These are phyloP conservation scores for Xerophyta viscosa DNA, from an alignment of 106 monocot species.

Conservation along the genomic window DNA sequence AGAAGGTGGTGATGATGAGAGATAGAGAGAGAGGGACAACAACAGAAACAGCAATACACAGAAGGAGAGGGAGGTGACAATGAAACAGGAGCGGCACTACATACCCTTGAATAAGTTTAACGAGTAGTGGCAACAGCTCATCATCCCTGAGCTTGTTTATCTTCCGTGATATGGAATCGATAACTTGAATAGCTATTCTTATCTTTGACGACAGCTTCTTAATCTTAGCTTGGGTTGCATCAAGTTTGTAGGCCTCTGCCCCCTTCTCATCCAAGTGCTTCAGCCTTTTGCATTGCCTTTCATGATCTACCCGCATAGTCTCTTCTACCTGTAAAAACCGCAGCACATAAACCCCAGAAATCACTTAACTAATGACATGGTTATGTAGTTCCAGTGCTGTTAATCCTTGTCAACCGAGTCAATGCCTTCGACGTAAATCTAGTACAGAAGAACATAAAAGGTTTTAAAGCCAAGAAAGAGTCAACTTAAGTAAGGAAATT, in stretches of 20 bases:
- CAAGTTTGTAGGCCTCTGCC: constrained; percentile 65
- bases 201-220: constrained; percentile 74
- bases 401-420: too few relatives aligned
- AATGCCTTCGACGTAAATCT: too few relatives aligned
- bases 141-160: constrained; percentile 76
- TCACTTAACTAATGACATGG: too few relatives aligned
- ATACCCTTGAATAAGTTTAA: constrained; percentile 78
- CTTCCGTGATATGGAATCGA: constrained; percentile 61
- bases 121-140: constrained; percentile 78
- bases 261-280: constrained; percentile 65
- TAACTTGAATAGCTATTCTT: constrained; percentile 70
- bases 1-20: too few relatives aligned
- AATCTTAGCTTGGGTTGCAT: constrained; percentile 40
- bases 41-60: too few relatives aligned
- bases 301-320: constrained; percentile 57
- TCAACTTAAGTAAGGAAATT: too few relatives aligned
- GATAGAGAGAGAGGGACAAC: too few relatives aligned
- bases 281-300: constrained; percentile 43
- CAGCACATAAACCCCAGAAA: background rate
- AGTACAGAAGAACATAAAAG: too few relatives aligned
- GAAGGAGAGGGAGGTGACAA: background rate
- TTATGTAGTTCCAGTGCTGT: too few relatives aligned
- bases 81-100: too few relatives aligned
- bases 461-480: too few relatives aligned
- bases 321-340: constrained; percentile 65